Conservation (phyloP, 352 stramenopile genomes). For the Phytophthora pini region DNA sequence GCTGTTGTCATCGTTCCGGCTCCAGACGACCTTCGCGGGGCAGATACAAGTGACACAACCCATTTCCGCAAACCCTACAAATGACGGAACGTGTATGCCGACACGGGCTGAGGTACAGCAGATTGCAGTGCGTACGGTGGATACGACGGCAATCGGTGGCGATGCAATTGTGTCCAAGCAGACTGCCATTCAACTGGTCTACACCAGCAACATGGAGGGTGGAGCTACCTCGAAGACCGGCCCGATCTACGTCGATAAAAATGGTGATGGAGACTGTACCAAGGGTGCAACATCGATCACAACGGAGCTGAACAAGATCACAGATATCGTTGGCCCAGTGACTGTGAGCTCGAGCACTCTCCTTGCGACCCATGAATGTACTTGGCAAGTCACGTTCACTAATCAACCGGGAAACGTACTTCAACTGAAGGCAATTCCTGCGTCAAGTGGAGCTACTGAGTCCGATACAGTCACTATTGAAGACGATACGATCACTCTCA, state of each 20-base stretch:
- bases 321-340: constrained; percentile 51
- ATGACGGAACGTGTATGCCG: constrained; percentile 66
- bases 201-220: constrained; percentile 71
- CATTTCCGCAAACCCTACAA: constrained; percentile 85
- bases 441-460: constrained; percentile 43
- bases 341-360: constrained; percentile 52
- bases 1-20: constrained; percentile 44
- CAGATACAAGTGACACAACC: constrained; percentile 68
- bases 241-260: constrained; percentile 85
- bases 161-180: constrained; percentile 89
- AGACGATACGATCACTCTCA: constrained; percentile 87
- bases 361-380: constrained; percentile 75
- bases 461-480: constrained; percentile 55
- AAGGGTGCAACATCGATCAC: constrained; percentile 64
- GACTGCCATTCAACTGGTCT: constrained; percentile 90
- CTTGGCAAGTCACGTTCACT: constrained; percentile 91
- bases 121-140: constrained; percentile 89
- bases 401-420: constrained; percentile 89
- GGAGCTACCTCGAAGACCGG: constrained; percentile 67
- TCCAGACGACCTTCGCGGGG: constrained; percentile 53
- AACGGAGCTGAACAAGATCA: constrained; percentile 53
- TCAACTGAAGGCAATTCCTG: constrained; percentile 69
- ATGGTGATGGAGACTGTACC: constrained; percentile 77
- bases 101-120: constrained; percentile 87
- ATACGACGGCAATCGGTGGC: constrained; percentile 90